A percentile compares a stretch with the other conserved stretches of the same genome.
Evolutionary conservation across 371 early-diverging fungal genomes (phyloP).

Genomic region (Mitosporidium daphniae): DNA sequence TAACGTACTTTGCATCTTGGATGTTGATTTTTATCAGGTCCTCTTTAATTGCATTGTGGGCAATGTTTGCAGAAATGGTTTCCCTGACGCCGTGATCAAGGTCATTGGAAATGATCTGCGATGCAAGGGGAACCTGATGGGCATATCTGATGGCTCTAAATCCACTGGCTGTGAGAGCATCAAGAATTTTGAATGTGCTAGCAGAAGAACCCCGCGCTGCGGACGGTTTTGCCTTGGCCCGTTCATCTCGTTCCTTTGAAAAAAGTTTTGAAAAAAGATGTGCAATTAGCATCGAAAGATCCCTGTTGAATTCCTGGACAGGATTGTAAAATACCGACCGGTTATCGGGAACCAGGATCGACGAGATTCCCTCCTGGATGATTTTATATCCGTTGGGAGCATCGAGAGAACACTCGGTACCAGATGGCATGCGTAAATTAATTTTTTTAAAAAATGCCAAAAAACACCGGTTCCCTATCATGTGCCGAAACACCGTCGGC

Average conservation of each 20-base stretch:
- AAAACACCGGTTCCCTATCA: too few relatives aligned
- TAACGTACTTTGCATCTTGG: conserved; percentile 24
- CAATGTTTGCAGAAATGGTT: conserved; percentile 49
- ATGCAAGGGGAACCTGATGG: conserved; percentile 47
- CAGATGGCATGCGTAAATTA: too few relatives aligned
- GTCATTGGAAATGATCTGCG: conserved; percentile 62
- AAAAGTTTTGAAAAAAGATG: neutral
- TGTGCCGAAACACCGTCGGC: too few relatives aligned
- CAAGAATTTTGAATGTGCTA: conserved; percentile 57
- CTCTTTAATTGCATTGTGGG: conserved; percentile 27
- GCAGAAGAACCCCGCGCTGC: conserved; percentile 31
- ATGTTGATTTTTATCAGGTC: conserved; percentile 27
- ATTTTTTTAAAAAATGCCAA: too few relatives aligned
- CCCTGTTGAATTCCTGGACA: conserved; percentile 81
- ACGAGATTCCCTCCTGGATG: conserved; percentile 12
- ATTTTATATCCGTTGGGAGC: too few relatives aligned
- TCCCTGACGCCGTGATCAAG: conserved; percentile 50
- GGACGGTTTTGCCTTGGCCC: neutral
- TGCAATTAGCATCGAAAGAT: conserved; percentile 21
- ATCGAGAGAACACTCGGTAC: too few relatives aligned
- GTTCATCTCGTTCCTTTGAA: neutral
- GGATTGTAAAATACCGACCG: conserved; percentile 95
- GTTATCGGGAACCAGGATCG: conserved; percentile 43
- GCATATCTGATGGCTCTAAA: conserved; percentile 88
- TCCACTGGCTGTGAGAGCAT: conserved; percentile 92